Percentiles rank a stretch among this genome's conserved stretches.
Conservation (phyloP, 768 basidiomycete species). For the Pulveroboletus sp. region DNA sequence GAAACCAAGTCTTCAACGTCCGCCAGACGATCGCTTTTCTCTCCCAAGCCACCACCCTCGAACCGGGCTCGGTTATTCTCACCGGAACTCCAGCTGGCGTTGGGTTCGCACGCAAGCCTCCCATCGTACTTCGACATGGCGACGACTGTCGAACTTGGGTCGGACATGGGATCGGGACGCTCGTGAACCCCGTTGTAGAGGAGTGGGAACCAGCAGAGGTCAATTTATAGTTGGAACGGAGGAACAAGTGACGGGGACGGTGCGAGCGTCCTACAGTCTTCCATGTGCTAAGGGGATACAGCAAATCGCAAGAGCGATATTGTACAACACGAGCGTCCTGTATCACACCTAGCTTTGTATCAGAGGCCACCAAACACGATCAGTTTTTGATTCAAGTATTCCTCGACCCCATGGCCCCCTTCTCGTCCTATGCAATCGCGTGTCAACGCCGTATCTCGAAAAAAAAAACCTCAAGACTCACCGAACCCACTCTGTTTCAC, state of each 20-base stretch:
- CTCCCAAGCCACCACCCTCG: conserved; percentile 79
- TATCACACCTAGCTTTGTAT: conserved; percentile 1
- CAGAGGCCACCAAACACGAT: conserved; percentile 75
- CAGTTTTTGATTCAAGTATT: conserved; percentile 80
- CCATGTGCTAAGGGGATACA: too few species aligned
- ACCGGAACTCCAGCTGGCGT: conserved; percentile 83
- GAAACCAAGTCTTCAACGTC: conserved; percentile 78
- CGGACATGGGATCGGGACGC: conserved; percentile 69
- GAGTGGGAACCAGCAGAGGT: conserved; percentile 40
- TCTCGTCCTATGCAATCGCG: conserved; percentile 55
- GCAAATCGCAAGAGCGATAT: conserved; percentile 24
- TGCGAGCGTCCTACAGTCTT: too few species aligned
- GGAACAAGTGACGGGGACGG: too few species aligned
- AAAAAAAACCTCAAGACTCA: conserved; percentile 18
- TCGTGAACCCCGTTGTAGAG: conserved; percentile 74
- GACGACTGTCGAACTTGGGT: conserved; percentile 69
- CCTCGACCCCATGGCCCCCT: conserved; percentile 85
- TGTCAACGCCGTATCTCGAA: not conserved
- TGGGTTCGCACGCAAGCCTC: conserved; percentile 70
- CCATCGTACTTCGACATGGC: conserved; percentile 65
- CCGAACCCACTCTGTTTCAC: conserved; percentile 83
- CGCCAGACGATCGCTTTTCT: conserved; percentile 75
- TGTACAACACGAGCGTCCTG: too few species aligned
- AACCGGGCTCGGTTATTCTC: conserved; percentile 76
- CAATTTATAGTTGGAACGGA: conserved; percentile 44